Base-by-base conservation (phyloP, 345 rosid genomes). In the Carallia brachiata region DNA sequence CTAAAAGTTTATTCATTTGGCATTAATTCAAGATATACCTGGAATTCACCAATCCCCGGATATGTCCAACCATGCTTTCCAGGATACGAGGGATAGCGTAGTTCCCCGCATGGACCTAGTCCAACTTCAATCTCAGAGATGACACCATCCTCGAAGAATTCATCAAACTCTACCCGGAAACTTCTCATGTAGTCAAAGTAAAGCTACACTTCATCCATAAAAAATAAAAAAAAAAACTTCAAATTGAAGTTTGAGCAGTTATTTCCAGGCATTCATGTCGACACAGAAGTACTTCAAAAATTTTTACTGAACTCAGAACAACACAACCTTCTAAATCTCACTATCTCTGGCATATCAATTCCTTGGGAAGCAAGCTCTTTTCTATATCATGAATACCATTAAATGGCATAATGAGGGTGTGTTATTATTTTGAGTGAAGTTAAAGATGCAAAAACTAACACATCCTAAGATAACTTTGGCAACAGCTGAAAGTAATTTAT, bases 151-250 rank as follows among this genome's bases (percentile, higher is more conserved):
- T 77, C 85, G 74, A 91, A 78, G 71, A 82, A 85, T n/a, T 89
- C 90, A 31, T 77, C 83, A 76, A 89, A 88, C 71, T 88, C 97
- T 77, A 84, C 83, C 36, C 97, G 87, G 66, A 91, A 91, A 78
- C 90, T 88, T 84, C 96, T 85, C 97, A 91, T 88, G 82, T 75
- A 92, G 74, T 92, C 97, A 70, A 86, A 92, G 85, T 92, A 92
- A 61, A 92, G 91, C 97, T 91, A 80, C 66, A 76, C 4, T 73
- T 74, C 63, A 36, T 70, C 50, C 27, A 23, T 52, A 6, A 36
- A 52, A 47, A 60, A 15, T 7, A 17, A 31, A 7, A 58, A 13
- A 13, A n/a, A 58, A 13, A 23, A n/a, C 27, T 36, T 63, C 34
- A 40, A 64, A 31, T 36, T 62, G 40, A 70, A 36, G 27, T 52